These are phyloP conservation scores for Sporothrix globosa DNA, from an alignment of 2,329 filamentous ascomycete species.

Conservation along the genomic window DNA sequence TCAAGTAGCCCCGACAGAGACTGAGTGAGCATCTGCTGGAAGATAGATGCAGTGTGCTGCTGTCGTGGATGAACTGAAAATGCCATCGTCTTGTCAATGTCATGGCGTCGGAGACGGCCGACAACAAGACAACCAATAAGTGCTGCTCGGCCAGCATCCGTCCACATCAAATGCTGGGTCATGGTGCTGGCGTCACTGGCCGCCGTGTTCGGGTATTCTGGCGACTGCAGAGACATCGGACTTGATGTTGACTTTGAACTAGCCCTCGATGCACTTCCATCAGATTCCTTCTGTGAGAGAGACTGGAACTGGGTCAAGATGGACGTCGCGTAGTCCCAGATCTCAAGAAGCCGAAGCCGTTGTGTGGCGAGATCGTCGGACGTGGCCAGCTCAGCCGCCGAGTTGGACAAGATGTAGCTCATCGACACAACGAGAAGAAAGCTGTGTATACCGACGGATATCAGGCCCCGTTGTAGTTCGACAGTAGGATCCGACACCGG, in stretches of 20 bases:
- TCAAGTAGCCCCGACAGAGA: constrained; percentile 8
- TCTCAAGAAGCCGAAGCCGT: constrained; percentile 27
- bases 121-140: constrained; percentile 28
- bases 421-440: constrained; percentile 25
- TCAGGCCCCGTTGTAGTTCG: constrained; percentile 27
- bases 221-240: neutral
- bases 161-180: constrained; percentile 29
- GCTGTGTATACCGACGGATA: constrained; percentile 31
- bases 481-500: constrained; percentile 17
- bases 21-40: constrained; percentile 22
- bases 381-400: neutral
- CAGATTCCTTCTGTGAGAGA: neutral
- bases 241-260: neutral
- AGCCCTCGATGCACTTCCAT: neutral
- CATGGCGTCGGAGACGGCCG: constrained; percentile 26
- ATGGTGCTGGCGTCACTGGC: constrained; percentile 9
- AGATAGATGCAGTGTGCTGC: constrained; percentile 23
- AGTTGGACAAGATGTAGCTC: neutral
- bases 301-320: constrained; percentile 26
- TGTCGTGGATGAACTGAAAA: constrained; percentile 20
- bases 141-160: constrained; percentile 28
- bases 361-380: constrained; percentile 2
- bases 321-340: constrained; percentile 30
- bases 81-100: constrained; percentile 18
- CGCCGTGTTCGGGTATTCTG: neutral